Evolutionary conservation across 2,329 filamentous ascomycete genomes (phyloP), one percentile per base, ranked within the genome.

Genomic region (Huntiella omanensis): DNA sequence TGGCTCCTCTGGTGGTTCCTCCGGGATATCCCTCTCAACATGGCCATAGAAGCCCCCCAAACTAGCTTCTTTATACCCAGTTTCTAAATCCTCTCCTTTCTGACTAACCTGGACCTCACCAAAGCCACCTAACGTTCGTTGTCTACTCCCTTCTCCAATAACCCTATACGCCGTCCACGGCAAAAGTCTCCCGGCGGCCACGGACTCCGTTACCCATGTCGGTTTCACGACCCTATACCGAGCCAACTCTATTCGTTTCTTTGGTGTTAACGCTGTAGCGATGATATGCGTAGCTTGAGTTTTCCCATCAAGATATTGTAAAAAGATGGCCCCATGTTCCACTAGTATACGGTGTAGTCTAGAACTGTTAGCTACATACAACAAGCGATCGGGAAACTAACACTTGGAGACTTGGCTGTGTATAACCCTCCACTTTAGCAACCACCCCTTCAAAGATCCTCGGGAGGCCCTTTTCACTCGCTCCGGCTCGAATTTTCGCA

Each of bases 271-370:
- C 45, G 75, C 80, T 45, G 85, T 88, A 3, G 88, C 87, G 54
- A 98, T 86, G 53, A 98, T 94, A 59, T 98, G 88, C 1, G 92
- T 98, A 0, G 86, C 88, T 58, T 82, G 80, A 1, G 88, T 96
- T 65, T 98, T 98, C 34, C 79, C 82, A 60, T 95, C 87, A 8
- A 98, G 67, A 56, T 96, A 96, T 59, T 98, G 91, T 51, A 95
- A 71, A 54, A 94, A 96, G 0, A 82, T 83, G 32, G 87, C 92
- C n/a, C 91, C 91, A 72, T 96, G 78, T 54, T 81, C 75, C 13
- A 98, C 88, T 47, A 98, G 80, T 50, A 94, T 71, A 45, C 69
- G 77, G 63, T 94, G 88, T 13, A 98, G 72, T 39, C 68, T 70
- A 22, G 28, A 45, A 37, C 3, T n/a, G 42, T 40, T 51, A 38